Percentiles rank a stretch among this genome's conserved stretches.
Evolutionary conservation across 495 filamentous ascomycete species (phyloP).

Genomic region (Umbilicaria muhlenbergii): DNA sequence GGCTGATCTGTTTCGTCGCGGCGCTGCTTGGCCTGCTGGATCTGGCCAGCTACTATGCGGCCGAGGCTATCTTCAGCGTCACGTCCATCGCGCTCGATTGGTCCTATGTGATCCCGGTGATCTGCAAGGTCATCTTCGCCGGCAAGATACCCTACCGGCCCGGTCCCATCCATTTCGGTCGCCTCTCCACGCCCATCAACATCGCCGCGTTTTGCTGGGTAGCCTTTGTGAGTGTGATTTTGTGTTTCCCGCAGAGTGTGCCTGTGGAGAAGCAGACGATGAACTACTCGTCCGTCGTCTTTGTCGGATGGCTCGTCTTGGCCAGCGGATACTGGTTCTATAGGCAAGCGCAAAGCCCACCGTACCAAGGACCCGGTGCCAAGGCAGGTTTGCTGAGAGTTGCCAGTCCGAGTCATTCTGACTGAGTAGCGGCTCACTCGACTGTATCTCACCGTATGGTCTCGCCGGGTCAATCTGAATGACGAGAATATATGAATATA

Average conservation of each 20-base stretch:
- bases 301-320: conserved; percentile 37
- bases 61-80: conserved; percentile 42
- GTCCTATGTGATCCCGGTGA: conserved; percentile 40
- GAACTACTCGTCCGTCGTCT: conserved; percentile 44
- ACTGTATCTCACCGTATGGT: too few relatives aligned
- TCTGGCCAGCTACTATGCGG: conserved; percentile 40
- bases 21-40: conserved; percentile 43
- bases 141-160: neutral
- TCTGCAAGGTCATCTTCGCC: conserved; percentile 18
- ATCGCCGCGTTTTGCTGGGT: conserved; percentile 46
- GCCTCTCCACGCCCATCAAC: conserved; percentile 31
- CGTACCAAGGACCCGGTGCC: too few relatives aligned
- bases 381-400: too few relatives aligned
- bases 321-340: conserved; percentile 46
- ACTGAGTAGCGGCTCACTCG: too few relatives aligned
- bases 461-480: too few relatives aligned
- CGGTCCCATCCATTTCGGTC: neutral
- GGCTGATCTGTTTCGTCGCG: conserved; percentile 35
- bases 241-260: conserved; percentile 38
- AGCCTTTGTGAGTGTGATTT: conserved; percentile 46
- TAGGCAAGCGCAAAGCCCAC: conserved; percentile 20
- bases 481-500: too few relatives aligned
- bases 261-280: conserved; percentile 24
- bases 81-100: conserved; percentile 42
- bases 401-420: too few relatives aligned